A percentile compares a stretch with the other conserved stretches of the same genome.
Conservation (phyloP, 371 early-diverging fungal genomes). For the Basidiobolus meristosporus region DNA sequence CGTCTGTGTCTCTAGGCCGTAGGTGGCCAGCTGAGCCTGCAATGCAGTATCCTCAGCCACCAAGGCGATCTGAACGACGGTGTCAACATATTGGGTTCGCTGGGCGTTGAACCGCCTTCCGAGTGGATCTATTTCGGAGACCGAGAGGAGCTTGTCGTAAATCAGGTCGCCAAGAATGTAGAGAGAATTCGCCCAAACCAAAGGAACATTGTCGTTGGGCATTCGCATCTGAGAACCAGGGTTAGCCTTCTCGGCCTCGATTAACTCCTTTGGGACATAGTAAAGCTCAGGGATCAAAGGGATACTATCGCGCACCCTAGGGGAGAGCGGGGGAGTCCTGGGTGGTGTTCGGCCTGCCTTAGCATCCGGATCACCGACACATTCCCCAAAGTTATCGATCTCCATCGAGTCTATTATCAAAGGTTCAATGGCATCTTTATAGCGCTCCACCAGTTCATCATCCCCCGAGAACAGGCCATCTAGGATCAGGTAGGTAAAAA, state of each 20-base stretch:
- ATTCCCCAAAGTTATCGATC: slow-evolving; percentile 12
- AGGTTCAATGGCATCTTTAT: slow-evolving; percentile 39
- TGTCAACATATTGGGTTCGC: slow-evolving; percentile 17
- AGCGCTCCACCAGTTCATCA: slow-evolving; percentile 43
- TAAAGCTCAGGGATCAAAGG: slow-evolving; percentile 62
- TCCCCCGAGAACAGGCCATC: slow-evolving; percentile 63
- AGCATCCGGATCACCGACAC: slow-evolving; percentile 11
- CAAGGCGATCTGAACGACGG: slow-evolving; percentile 64
- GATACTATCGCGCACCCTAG: slow-evolving; percentile 11
- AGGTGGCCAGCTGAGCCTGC: slow-evolving; percentile 43
- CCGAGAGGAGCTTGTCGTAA: slow-evolving; percentile 52
- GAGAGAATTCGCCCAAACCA: slow-evolving; percentile 81
- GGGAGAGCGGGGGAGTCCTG: slow-evolving; percentile 10
- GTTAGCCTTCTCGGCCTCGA: slow-evolving; percentile 51
- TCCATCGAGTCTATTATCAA: slow-evolving; percentile 48
- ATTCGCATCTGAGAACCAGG: slow-evolving; percentile 60
- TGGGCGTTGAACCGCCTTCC: slow-evolving; percentile 41
- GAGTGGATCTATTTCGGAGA: slow-evolving; percentile 75
- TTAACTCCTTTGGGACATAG: slow-evolving; percentile 48
- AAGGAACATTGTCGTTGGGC: slow-evolving; percentile 72
- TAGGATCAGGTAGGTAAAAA: slow-evolving; percentile 75
- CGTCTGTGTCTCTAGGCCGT: slow-evolving; percentile 62
- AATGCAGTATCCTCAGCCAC: slow-evolving; percentile 53
- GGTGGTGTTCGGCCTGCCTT: slow-evolving; percentile 9
- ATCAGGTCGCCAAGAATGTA: slow-evolving; percentile 61